These are phyloP conservation scores for Smittium culicis DNA, from an alignment of 371 early-diverging fungal genomes.

Conservation along the genomic window DNA sequence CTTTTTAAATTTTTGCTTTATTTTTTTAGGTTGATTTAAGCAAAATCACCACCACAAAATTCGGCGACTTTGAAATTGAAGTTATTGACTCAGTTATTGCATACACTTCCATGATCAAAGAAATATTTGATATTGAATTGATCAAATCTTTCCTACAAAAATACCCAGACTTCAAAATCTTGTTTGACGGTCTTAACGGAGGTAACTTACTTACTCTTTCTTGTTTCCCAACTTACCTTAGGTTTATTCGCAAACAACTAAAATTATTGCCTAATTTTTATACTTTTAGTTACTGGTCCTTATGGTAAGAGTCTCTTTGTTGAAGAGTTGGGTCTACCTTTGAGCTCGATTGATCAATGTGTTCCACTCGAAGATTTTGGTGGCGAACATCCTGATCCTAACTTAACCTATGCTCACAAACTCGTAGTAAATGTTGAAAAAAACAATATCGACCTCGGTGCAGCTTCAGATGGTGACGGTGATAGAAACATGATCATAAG, in stretches of 20 bases:
- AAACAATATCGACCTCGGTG: slow-evolving; percentile 74
- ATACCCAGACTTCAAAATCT: slow-evolving; percentile 59
- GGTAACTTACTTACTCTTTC: too few relatives aligned
- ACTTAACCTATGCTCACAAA: slow-evolving; percentile 92
- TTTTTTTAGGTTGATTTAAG: slow-evolving; percentile 53
- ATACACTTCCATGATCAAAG: slow-evolving; percentile 74
- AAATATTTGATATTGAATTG: slow-evolving; percentile 75
- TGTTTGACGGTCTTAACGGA: slow-evolving; percentile 94
- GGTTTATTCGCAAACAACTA: too few relatives aligned
- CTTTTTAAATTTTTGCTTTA: slow-evolving; percentile 1
- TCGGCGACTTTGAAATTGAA: slow-evolving; percentile 56
- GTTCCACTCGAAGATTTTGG: slow-evolving; percentile 80
- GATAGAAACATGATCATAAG: slow-evolving; percentile 96
- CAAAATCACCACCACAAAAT: slow-evolving; percentile 40
- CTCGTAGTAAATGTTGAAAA: slow-evolving; percentile 76
- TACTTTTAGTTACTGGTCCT: slow-evolving; percentile 72
- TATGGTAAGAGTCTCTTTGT: slow-evolving; percentile 77
- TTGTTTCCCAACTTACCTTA: too few relatives aligned
- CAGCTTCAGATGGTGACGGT: slow-evolving; percentile 88
- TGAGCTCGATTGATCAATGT: slow-evolving; percentile 67
- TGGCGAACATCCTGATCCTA: slow-evolving; percentile 94
- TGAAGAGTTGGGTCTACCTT: slow-evolving; percentile 73
- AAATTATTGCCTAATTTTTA: too few relatives aligned
- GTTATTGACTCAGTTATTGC: slow-evolving; percentile 79
- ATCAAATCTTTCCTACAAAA: slow-evolving; percentile 60